Base-by-base conservation (phyloP, 2,329 filamentous ascomycete species). In the Colletotrichum gigasporum region DNA sequence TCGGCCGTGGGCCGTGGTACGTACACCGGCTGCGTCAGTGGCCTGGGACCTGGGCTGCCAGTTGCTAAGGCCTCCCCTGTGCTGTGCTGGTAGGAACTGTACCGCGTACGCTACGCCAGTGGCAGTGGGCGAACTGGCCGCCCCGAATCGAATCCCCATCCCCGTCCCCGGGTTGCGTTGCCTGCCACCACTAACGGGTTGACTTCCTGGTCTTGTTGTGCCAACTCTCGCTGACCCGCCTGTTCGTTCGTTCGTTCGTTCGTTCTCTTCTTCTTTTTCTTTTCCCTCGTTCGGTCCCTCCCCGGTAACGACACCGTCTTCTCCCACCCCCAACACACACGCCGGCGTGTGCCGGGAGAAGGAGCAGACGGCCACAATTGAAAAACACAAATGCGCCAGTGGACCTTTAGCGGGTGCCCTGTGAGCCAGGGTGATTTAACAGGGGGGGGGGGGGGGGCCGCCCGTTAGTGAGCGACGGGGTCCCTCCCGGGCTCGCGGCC, bases 321-420 rank as follows among this genome's bases (percentile, higher is more conserved):
- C 32, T 20, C 35, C 20, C 22, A 45, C 47, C 48, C 28, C 8
- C 20, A 12, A 45, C 37, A 32, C 22, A 10, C 41, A 22, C 42
- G 22, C 32, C 24, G 39, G 37, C 14, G 50, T 39, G 47, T 50
- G 28, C 30, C 20, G 39, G 22, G 11, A 37, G 30, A 26, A 28
- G 22, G n/a, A 5, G 16, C n/a, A 32, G 30, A 32, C 45, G 28
- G 18, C 53, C 45, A 11, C 22, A 34, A 28, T 35, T 24, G 35
- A 51, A 52, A 42, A 61, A 20, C 8, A 37, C n/a, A 55, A 61
- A 12, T 48, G 39, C 41, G 26, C 20, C 55, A 30, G 32, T 60
- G 61, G 41, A 20, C 48, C 61, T 64, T 37, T 42, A 44, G 48
- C 34, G 55, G 55, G 18, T 54, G 56, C 28, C 61, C 48, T 61